Percentiles rank a stretch among this genome's conserved stretches.
Evolutionary conservation across 345 rosid species (phyloP).

Genomic region (Linum tenue): DNA sequence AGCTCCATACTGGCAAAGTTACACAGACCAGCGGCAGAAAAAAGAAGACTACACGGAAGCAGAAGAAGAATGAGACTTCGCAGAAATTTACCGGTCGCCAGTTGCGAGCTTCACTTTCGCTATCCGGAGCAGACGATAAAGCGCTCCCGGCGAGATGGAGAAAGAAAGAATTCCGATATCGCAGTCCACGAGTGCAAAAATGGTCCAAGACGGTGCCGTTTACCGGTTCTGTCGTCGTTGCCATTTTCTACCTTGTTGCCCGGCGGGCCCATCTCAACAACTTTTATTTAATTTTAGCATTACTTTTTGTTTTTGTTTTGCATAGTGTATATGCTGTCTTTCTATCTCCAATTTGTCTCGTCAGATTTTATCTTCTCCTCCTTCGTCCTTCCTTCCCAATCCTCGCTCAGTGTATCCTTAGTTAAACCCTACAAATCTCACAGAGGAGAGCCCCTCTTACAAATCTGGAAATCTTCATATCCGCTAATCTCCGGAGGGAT

Average conservation of each 20-base stretch:
- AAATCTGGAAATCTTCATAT: neutral
- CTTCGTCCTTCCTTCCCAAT: neutral
- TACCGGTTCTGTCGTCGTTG: no score
- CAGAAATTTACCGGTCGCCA: neutral
- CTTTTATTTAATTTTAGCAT: no score
- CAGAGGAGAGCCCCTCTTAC: neutral
- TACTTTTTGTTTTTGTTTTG: no score
- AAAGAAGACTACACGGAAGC: neutral
- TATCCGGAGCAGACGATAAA: neutral
- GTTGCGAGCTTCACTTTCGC: neutral
- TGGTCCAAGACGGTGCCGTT: no score
- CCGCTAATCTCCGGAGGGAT: neutral
- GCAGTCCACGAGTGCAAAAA: no score
- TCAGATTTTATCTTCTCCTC: neutral
- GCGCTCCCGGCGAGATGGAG: neutral
- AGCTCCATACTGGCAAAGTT: neutral
- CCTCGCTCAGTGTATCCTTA: neutral
- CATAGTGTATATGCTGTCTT: neutral
- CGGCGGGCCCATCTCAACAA: no score
- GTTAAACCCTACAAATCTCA: constrained; percentile 15
- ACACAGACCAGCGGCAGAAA: neutral
- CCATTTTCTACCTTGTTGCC: no score
- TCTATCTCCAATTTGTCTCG: neutral
- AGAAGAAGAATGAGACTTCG: neutral
- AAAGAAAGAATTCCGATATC: no score